phyloP scores from a whole-genome alignment of 805 yeast species.

The Candida parachauliodes region DNA sequence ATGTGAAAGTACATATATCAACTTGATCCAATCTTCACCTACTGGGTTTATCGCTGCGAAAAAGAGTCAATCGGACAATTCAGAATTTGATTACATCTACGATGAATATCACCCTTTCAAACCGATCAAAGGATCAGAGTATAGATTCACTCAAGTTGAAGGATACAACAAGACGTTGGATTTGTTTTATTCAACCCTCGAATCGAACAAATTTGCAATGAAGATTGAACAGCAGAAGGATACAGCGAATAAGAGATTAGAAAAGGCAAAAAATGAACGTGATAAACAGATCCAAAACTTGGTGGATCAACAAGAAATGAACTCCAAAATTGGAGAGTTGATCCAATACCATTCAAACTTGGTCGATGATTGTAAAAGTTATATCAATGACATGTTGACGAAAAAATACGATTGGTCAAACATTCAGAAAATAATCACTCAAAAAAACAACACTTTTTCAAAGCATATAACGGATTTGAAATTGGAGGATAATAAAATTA shows the following conservation, averaged over 20 bases:
- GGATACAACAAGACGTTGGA: conserved; percentile 86
- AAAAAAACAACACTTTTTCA: conserved; percentile 55
- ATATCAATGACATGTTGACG: conserved; percentile 63
- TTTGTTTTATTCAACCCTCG: conserved; percentile 77
- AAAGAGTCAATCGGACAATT: conserved; percentile 37
- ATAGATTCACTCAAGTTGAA: conserved; percentile 35
- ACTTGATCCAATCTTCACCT: conserved; percentile 32
- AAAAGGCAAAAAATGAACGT: conserved; percentile 73
- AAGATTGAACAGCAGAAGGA: conserved; percentile 72
- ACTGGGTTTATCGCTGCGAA: conserved; percentile 65
- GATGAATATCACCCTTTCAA: conserved; percentile 71
- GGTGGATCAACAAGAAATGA: conserved; percentile 56
- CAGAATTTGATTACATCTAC: conserved; percentile 45
- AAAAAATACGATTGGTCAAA: conserved; percentile 95
- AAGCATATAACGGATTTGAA: conserved; percentile 65
- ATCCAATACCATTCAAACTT: conserved; percentile 65
- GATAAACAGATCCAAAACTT: conserved; percentile 65
- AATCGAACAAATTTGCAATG: conserved; percentile 72
- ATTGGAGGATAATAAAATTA: conserved; percentile 63
- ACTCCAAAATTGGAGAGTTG: conserved; percentile 66
- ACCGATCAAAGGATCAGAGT: conserved; percentile 42
- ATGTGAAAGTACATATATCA: conserved; percentile 43
- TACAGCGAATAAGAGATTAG: conserved; percentile 70
- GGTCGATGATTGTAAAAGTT: conserved; percentile 67
- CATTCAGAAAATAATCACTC: conserved; percentile 69